Evolutionary conservation across 169 alveolate species (phyloP), one percentile per base, ranked within the genome.

Genomic region (Plasmodium berghei): DNA sequence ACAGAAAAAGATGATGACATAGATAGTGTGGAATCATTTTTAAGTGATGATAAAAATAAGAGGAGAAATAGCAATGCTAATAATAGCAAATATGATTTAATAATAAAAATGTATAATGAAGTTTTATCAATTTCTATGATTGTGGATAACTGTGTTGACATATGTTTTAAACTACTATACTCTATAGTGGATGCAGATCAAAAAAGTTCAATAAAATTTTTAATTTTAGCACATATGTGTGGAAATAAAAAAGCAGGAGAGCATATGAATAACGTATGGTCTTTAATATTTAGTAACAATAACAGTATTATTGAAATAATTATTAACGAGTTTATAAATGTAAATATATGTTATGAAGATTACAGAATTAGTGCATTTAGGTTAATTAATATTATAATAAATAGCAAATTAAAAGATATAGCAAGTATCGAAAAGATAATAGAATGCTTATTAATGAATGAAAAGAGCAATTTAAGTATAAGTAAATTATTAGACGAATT

Each of bases 111-210:
- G 90, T 83, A 83, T 49, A 83, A 56, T 10, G 90, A 83, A 22
- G 90, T 83, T 16, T 83, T 83, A 28, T 83, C 58, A 45, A 83
- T 83, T 55, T 66, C 90, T 0, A 55, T 70, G 40, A 56, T 83
- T 5, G 90, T 83, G 0, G 90, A 83, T n/a, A 72, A 83, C 12
- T 83, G 90, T 45, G 90, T 83, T 46, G 86, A 83, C 14, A 20
- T 83, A 2, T 83, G 90, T 40, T 83, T 83, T 16, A 66, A 62
- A 16, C 42, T 83, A 69, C 64, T 94, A 22, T 73, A 87, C 24
- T 94, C 96, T n/a, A 83, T 94, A 18, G 90, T 90, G 40, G 96
- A 94, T 34, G 77, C 93, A 22, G 96, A 94, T 75, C 95, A 92
- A 14, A 87, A 89, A 20, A 90, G 95, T 55, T 74, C 96, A 12